Evolutionary conservation across 176 grass and related monocot genomes (phyloP).

Genomic region (Triticum turgidum): DNA sequence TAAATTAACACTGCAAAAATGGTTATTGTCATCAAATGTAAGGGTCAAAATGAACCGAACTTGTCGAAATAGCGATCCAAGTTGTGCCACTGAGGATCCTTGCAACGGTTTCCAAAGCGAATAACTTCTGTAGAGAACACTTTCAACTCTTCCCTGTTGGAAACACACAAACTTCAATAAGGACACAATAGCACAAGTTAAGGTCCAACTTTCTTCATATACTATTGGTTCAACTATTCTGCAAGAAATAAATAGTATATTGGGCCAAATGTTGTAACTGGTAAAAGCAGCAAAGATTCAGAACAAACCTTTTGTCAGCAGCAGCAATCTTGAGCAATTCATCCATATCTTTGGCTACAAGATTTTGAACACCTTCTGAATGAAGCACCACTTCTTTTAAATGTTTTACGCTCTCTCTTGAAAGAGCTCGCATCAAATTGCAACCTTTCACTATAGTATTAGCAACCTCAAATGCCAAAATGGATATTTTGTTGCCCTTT

Average conservation of each 20-base stretch:
- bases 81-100: constrained; percentile 98
- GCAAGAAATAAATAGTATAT: neutral
- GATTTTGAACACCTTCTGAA: constrained; percentile 85
- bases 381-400: constrained; percentile 90
- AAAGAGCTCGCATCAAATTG: constrained; percentile 88
- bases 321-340: constrained; percentile 79
- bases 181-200: constrained; percentile 23
- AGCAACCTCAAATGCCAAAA: constrained; percentile 97
- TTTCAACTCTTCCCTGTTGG: constrained; percentile 87
- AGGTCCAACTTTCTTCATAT: constrained; percentile 15
- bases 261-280: constrained; percentile 26
- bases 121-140: constrained; percentile 89
- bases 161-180: constrained; percentile 40
- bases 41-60: constrained; percentile 46
- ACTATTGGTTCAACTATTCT: neutral
- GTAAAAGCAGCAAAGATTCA: constrained; percentile 5
- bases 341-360: constrained; percentile 96
- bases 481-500: constrained; percentile 85
- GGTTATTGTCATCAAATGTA: constrained; percentile 11
- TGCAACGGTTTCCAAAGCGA: constrained; percentile 97
- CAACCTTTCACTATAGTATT: constrained; percentile 94
- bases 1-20: constrained; percentile 23
- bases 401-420: constrained; percentile 90
- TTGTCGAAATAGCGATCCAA: constrained; percentile 96
- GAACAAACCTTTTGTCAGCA: constrained; percentile 84